phyloP scores from a whole-genome alignment of 805 yeast genomes.

The Metschnikowia borealis region DNA sequence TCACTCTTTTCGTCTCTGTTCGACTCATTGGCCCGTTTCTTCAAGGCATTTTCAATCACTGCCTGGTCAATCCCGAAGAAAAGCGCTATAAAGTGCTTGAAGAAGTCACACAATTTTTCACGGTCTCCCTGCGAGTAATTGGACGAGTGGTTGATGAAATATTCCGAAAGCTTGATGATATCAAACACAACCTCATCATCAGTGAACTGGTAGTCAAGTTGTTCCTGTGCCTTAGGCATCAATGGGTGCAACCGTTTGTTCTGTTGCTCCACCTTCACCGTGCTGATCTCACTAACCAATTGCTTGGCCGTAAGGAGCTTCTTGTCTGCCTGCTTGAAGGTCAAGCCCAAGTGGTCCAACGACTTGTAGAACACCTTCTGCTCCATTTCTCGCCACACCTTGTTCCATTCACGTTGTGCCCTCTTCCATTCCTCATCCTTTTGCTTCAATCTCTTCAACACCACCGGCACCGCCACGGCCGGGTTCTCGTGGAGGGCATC shows the following conservation, averaged over 20 bases:
- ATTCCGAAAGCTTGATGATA: constrained; percentile 61
- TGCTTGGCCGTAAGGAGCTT: constrained; percentile 87
- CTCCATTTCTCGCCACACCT: constrained; percentile 97
- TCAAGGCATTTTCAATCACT: constrained; percentile 40
- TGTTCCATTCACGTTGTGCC: constrained; percentile 97
- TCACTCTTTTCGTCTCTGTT: constrained; percentile 16
- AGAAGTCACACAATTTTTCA: constrained; percentile 67
- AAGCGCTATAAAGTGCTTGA: constrained; percentile 63
- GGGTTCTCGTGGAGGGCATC: constrained; percentile 96
- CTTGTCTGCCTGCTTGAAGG: constrained; percentile 95
- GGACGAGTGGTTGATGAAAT: constrained; percentile 63
- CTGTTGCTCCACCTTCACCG: constrained; percentile 87
- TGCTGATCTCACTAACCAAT: constrained; percentile 83
- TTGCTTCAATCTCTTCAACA: constrained; percentile 87
- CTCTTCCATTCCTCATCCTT: constrained; percentile 99
- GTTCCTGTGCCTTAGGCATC: constrained; percentile 80
- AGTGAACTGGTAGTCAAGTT: constrained; percentile 55
- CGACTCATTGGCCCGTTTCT: constrained; percentile 18
- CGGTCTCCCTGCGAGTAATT: constrained; percentile 78
- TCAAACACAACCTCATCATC: constrained; percentile 74
- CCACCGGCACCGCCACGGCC: constrained; percentile 90
- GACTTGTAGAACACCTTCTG: constrained; percentile 92
- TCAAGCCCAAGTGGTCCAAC: constrained; percentile 89
- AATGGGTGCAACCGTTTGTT: constrained; percentile 82
- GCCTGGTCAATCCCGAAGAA: constrained; percentile 63